Conservation (phyloP, 352 stramenopile genomes). For the Blastocystis sp. region DNA sequence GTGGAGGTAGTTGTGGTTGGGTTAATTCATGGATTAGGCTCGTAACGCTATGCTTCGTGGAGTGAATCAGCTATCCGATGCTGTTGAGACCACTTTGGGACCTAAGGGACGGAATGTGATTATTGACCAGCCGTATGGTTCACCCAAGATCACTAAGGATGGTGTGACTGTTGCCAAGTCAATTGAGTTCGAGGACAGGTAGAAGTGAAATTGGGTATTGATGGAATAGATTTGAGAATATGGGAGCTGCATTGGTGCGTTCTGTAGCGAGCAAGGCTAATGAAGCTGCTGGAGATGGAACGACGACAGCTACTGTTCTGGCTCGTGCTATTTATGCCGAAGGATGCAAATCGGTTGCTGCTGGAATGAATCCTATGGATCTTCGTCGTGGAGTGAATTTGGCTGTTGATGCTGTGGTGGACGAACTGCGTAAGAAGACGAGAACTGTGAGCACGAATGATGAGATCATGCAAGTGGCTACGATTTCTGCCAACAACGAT, state of each 20-base stretch:
- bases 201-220: conserved; percentile 73
- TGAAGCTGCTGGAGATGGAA: conserved; percentile 97
- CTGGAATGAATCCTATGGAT: conserved; percentile 98
- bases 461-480: conserved; percentile 96
- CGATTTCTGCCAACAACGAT: conserved; percentile 97
- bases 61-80: conserved; percentile 94
- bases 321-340: conserved; percentile 95
- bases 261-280: conserved; percentile 95
- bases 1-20: conserved; percentile 71
- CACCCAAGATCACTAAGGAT: conserved; percentile 95
- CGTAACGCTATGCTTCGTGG: conserved; percentile 93
- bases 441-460: conserved; percentile 95
- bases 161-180: conserved; percentile 91
- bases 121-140: conserved; percentile 92
- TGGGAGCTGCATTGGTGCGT: conserved; percentile 76
- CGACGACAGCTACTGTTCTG: conserved; percentile 95
- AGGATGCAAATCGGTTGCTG: conserved; percentile 94
- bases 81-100: conserved; percentile 93
- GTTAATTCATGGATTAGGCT: conserved; percentile 70
- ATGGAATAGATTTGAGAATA: conserved; percentile 67
- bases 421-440: conserved; percentile 86
- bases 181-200: conserved; percentile 92
- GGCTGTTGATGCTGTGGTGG: conserved; percentile 88
- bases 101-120: conserved; percentile 99
- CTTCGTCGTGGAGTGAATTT: conserved; percentile 91